phyloP scores from a whole-genome alignment of 148 eudicot species.

The Rhododendron ferrugineum region DNA sequence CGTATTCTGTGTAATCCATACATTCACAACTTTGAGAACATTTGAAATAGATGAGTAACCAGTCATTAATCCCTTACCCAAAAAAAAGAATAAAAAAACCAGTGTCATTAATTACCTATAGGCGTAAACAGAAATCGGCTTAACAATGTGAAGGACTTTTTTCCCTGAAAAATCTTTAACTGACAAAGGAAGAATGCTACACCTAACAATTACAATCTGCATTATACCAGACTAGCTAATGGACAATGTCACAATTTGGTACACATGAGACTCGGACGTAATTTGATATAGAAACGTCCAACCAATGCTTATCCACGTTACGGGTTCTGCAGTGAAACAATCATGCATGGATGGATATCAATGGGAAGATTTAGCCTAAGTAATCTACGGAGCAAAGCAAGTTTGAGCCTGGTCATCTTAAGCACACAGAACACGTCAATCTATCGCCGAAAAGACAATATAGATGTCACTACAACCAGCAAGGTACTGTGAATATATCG shows the following conservation, averaged over 20 bases:
- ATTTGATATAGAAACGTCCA: background rate
- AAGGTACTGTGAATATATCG: background rate
- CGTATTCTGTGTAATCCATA: background rate
- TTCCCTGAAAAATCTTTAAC: background rate
- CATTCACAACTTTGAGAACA: background rate
- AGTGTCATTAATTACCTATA: background rate
- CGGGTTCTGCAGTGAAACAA: background rate
- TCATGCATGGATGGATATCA: background rate
- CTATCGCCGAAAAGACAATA: background rate
- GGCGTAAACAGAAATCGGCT: too few relatives aligned
- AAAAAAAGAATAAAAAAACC: too few relatives aligned
- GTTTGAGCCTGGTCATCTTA: too few relatives aligned
- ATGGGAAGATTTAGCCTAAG: background rate
- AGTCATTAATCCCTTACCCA: background rate
- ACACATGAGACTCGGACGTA: background rate
- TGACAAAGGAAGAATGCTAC: too few relatives aligned
- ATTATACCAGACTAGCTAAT: background rate
- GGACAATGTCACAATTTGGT: background rate
- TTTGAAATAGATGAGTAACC: background rate
- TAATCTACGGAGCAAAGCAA: background rate
- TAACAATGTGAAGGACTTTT: too few relatives aligned
- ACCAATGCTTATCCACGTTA: background rate
- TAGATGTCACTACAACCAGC: background rate
- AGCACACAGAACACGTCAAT: too few relatives aligned
- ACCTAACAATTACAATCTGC: background rate